Evolutionary conservation across 2,329 filamentous ascomycete genomes (phyloP).

Genomic region (Nigrospora osmanthi): DNA sequence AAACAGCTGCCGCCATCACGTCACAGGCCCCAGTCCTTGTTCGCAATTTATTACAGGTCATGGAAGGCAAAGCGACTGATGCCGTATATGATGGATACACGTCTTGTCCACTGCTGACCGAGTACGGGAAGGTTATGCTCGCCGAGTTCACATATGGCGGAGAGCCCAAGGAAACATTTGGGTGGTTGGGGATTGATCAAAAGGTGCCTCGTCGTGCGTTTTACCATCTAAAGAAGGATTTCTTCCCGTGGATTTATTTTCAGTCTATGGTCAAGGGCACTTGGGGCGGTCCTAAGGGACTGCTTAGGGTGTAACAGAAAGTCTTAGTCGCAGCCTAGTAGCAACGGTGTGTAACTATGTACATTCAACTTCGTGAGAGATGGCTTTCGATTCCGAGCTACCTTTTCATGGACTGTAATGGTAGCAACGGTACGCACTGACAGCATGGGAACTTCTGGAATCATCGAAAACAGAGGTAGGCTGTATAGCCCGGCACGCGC

Average conservation of each 20-base stretch:
- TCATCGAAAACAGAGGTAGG: no score
- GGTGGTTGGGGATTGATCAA: constrained; percentile 27
- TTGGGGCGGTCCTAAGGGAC: constrained; percentile 1
- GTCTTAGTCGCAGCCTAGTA: no score
- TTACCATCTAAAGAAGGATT: constrained; percentile 36
- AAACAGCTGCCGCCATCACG: constrained; percentile 37
- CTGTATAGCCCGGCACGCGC: no score
- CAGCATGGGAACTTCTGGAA: no score
- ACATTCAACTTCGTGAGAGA: no score
- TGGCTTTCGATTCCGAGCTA: no score
- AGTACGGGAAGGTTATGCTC: constrained; percentile 35
- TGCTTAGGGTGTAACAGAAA: background rate
- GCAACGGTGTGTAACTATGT: no score
- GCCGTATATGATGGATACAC: constrained; percentile 35
- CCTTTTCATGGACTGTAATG: no score
- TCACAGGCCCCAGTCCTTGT: constrained; percentile 34
- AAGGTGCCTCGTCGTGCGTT: constrained; percentile 27
- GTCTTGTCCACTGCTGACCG: constrained; percentile 34
- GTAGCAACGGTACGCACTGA: no score
- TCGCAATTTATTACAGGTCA: constrained; percentile 27
- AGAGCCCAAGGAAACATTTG: constrained; percentile 35
- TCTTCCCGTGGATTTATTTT: constrained; percentile 19
- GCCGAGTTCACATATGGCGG: constrained; percentile 40
- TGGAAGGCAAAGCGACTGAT: constrained; percentile 23
- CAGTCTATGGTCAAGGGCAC: constrained; percentile 1